Evolutionary conservation across 768 basidiomycete species (phyloP), one percentile per base, ranked within the genome.

Genomic region (Udeniomyces megalosporus): DNA sequence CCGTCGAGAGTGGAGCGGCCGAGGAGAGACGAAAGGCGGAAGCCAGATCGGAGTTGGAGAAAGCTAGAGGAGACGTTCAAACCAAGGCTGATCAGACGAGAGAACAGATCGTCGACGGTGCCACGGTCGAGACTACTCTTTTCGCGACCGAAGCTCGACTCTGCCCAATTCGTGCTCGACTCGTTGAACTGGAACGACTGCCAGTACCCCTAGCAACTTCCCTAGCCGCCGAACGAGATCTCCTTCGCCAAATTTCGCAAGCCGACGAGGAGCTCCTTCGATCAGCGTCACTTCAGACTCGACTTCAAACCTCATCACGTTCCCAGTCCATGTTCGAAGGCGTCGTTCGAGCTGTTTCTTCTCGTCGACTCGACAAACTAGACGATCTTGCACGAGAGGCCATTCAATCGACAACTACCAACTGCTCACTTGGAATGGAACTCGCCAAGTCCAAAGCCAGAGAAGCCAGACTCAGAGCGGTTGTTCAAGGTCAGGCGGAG

Each of bases 241-340:
- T 90, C 31, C 75, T 91, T 17, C 78, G 78, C 58, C 79, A 83
- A 32, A 76, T 91, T 61, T 83, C 81, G 20, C 75, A 71, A 6
- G 81, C 85, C 1, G 86, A 90, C 70, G 87, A 89, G 71, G 78
- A 82, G 58, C 80, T 77, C 24, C 69, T 84, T 53, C 81, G 78
- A 68, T 77, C 79, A 50, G 85, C 86, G 8, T 71, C 78, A 0
- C 72, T 87, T 47, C 80, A 78, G 63, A 71, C 75, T 57, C 79
- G 82, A 60, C 70, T 86, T 31, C 80, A 81, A 69, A 81, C 83
- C 5, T 84, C 86, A 3, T 78, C 78, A 61, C 90, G 88, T 70
- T 82, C 86, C 4, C 78, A 76, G 65, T 81, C 84, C 34, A 85
- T 90, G 79, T 88, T 90, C 69, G 86, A 88, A 51, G 88, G 86